phyloP scores from a whole-genome alignment of 345 rosid species.

The Heritiera fomes region DNA sequence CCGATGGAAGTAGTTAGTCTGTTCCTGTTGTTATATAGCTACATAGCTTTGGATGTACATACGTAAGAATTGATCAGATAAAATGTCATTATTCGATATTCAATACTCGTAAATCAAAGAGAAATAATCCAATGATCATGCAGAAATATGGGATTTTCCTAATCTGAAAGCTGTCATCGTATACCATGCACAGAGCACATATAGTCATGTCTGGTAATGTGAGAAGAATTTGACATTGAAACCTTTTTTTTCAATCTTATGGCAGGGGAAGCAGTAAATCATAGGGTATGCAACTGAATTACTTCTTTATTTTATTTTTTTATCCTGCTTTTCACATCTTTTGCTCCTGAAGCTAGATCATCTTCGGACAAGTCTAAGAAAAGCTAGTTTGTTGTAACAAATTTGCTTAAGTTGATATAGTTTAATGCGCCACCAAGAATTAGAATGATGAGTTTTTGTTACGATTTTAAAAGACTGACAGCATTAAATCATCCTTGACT shows the following conservation, averaged over 20 bases:
- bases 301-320: background rate
- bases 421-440: background rate
- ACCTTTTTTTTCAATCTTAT: background rate
- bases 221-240: background rate
- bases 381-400: conserved; percentile 2
- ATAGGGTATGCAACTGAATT: background rate
- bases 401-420: background rate
- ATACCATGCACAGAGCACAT: background rate
- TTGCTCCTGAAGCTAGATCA: background rate
- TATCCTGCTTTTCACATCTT: background rate
- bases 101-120: too few species aligned
- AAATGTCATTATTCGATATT: background rate
- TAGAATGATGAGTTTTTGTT: background rate
- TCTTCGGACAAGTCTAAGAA: background rate
- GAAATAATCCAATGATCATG: too few species aligned
- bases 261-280: background rate
- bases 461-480: background rate
- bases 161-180: background rate
- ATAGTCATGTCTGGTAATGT: background rate
- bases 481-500: background rate
- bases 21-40: background rate
- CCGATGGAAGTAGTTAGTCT: conserved; percentile 17
- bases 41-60: background rate
- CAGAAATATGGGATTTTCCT: background rate
- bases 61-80: background rate